Conservation (phyloP, 257 asterid genomes). For the Oldenlandia corymbosa region DNA sequence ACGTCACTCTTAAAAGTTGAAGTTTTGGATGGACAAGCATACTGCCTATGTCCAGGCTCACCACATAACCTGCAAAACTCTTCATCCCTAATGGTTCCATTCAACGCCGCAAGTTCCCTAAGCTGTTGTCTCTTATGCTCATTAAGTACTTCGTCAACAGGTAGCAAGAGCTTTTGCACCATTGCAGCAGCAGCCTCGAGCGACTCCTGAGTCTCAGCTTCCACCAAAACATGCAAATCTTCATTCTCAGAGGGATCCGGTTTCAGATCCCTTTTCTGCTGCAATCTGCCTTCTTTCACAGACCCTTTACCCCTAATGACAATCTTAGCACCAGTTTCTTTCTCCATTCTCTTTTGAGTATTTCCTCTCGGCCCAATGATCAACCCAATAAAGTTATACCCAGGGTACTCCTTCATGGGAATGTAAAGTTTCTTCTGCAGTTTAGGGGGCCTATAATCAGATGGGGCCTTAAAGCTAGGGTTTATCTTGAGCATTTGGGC, state of each 20-base stretch:
- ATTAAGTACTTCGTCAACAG: slow-evolving; percentile 93
- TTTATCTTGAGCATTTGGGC: slow-evolving; percentile 81
- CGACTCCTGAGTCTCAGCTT: slow-evolving; percentile 89
- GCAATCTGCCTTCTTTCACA: slow-evolving; percentile 86
- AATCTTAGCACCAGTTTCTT: slow-evolving; percentile 94
- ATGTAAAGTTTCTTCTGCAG: slow-evolving; percentile 85
- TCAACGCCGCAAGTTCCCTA: slow-evolving; percentile 91
- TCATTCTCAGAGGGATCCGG: slow-evolving; percentile 86
- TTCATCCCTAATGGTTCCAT: slow-evolving; percentile 95
- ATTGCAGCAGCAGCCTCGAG: slow-evolving; percentile 93
- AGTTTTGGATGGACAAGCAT: slow-evolving; percentile 81
- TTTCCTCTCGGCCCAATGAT: slow-evolving; percentile 95
- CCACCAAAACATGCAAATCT: slow-evolving; percentile 91
- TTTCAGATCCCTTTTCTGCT: slow-evolving; percentile 81
- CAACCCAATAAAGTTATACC: slow-evolving; percentile 86
- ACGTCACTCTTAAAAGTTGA: slow-evolving; percentile 92
- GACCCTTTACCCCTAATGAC: slow-evolving; percentile 97
- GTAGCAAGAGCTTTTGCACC: slow-evolving; percentile 97
- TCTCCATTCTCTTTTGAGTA: slow-evolving; percentile 96
- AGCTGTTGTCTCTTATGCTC: slow-evolving; percentile 98
- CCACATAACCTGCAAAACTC: slow-evolving; percentile 92
- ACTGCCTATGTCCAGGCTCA: slow-evolving; percentile 92
- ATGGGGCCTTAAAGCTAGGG: slow-evolving; percentile 93
- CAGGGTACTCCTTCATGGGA: slow-evolving; percentile 93
- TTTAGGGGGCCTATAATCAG: slow-evolving; percentile 97